Base-by-base conservation (phyloP, 805 yeast genomes). In the Ogataea pilisensis region DNA sequence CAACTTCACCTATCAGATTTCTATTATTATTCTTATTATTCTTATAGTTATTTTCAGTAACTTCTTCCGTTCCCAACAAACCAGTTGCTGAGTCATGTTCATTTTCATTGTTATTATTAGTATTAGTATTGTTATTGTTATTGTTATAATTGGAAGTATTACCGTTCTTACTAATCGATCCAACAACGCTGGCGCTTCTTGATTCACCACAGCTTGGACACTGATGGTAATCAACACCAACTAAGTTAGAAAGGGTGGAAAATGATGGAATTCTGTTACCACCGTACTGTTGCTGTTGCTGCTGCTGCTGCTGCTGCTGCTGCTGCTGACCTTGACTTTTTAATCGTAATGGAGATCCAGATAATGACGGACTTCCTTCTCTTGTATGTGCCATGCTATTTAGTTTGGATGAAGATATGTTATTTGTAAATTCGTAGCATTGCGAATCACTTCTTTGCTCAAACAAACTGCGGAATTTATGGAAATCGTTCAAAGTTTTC, bases 371-470 rank as follows among this genome's bases (percentile, higher is more conserved):
- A 16, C 31, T 29, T 5, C 19, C 31, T 29, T 29, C 31, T 14
- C 31, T 29, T n/a, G 31, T 29, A 14, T 17, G 5, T 8, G 18
- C 31, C 8, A 16, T 14, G 16, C 31, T 29, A 11, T 29, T 29
- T 9, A 29, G 5, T 14, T 29, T 29, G 4, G 31, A 29, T 7
- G 31, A 29, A 5, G 26, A 32, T 20, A 31, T 6, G 17, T 19
- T 18, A 13, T 37, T 39, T n/a, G 43, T 27, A 37, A 60, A 60
- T 41, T 60, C 65, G 44, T 57, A 60, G 11, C 59, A 54, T 37
- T 60, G 61, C 1, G 65, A 60, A 38, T 59, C 64, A 4, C 60
- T 51, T 31, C 63, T 45, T n/a, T 45, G 45, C 35, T 51, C 34
- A 12, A 45, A 48, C 31, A 39, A 29, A 34, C 39, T 50, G 17